Conservation (phyloP, 441 rosid genomes). For the Populus hybrid region DNA sequence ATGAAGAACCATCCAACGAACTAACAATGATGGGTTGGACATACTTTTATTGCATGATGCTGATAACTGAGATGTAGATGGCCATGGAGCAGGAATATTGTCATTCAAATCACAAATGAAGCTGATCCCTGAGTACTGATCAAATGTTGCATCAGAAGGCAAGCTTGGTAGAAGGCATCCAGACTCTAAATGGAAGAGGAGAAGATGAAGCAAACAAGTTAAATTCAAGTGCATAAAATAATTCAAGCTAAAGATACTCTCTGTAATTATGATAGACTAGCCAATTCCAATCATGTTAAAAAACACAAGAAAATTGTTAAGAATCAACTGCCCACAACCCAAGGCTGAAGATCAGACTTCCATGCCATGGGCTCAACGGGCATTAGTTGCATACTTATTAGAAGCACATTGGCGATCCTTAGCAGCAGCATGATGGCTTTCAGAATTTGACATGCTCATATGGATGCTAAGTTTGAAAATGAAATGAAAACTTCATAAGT, state of each 20-base stretch:
- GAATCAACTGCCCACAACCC: background rate
- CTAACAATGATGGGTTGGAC: background rate
- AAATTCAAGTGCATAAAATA: background rate
- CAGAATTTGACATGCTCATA: background rate
- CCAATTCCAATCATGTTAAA: background rate
- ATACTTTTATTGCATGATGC: slow-evolving; percentile 74
- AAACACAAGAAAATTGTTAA: background rate
- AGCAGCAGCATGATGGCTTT: background rate
- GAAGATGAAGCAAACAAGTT: background rate
- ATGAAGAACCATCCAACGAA: background rate
- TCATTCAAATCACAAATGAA: slow-evolving; percentile 95
- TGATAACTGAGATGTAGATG: slow-evolving; percentile 52
- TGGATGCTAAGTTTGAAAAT: background rate
- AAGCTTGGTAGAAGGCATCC: slow-evolving; percentile 95
- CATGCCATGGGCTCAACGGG: background rate
- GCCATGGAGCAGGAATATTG: slow-evolving; percentile 97
- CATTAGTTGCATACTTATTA: background rate
- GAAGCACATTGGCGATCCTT: background rate
- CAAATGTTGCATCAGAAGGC: slow-evolving; percentile 91
- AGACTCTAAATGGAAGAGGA: slow-evolving; percentile 42
- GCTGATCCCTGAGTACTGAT: slow-evolving; percentile 69
- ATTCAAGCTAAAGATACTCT: background rate
- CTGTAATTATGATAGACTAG: background rate
- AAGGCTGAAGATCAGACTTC: background rate
- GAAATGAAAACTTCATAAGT: background rate